Base-by-base conservation (phyloP, 257 asterid species). In the Solanum boliviense region DNA sequence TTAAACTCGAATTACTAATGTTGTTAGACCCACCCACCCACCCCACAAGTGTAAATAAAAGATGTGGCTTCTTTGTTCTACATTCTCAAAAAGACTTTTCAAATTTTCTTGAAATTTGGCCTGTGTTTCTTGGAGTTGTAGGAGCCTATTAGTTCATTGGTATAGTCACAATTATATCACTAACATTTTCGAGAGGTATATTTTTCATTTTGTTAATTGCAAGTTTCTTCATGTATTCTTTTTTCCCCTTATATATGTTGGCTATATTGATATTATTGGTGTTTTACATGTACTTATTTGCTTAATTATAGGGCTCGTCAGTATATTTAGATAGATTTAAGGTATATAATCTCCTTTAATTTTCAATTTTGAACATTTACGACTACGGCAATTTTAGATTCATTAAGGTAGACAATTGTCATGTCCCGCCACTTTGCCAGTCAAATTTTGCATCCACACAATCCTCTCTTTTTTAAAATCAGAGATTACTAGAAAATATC, bases 1-100 rank as follows among this genome's bases (percentile, higher is more conserved):
- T 73, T 35, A 4, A 39, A 16, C 35, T 78, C 32, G 3, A 38
- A 23, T 38, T 38, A 27, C 34, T 41, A 78, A 41, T 27, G 35
- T 78, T 27, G 62, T 41, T 78, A 78, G 38, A 7, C 65, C 36
- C 84, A 86, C 70, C 88, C 91, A 90, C 93, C 93, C 87, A 91
- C 92, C 92, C 84, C 82, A 48, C 9, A 18, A 44, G n/a, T 65
- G 27, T 41, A 87, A 71, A 58, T 85, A 81, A 91, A 92, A 91
- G 93, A 83, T 71, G 73, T 87, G 91, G 91, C 48, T 87, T 56
- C 38, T 84, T 38, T 35, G 25, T 71, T 90, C 87, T 87, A 52
- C 92, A 89, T 91, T 93, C 91, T 72, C 88, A 13, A 75, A 39
- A 76, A 3, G 25, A 58, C 67, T 7, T 65, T 84, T 62, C 75